A percentile compares a stretch with the other conserved stretches of the same genome.
phyloP scores from a whole-genome alignment of 176 grass and related monocot genomes.

The Themeda triandra region DNA sequence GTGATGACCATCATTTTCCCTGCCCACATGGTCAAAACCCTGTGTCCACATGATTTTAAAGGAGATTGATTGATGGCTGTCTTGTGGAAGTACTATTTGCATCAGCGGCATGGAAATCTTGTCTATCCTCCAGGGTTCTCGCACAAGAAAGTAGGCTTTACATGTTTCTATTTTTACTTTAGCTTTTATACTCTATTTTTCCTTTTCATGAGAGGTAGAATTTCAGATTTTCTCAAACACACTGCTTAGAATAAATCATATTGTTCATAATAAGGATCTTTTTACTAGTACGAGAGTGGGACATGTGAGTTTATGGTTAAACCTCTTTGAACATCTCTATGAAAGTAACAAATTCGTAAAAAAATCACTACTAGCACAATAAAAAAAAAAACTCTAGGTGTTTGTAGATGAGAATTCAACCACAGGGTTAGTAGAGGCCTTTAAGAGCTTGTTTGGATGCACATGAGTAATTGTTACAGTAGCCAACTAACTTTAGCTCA shows the following conservation, averaged over 20 bases:
- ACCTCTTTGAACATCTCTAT: background rate
- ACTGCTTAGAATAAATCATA: background rate
- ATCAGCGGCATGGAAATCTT: conserved; percentile 2
- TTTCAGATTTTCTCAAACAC: background rate
- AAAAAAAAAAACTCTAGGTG: background rate
- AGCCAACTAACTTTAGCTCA: background rate
- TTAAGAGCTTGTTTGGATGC: background rate
- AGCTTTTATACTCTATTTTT: background rate
- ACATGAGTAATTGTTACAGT: background rate
- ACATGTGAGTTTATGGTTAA: background rate
- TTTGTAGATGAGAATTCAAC: background rate
- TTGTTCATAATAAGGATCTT: background rate
- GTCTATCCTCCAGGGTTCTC: background rate
- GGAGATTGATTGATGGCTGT: conserved; percentile 1
- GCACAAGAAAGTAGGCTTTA: background rate
- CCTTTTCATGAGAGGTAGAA: too few species aligned
- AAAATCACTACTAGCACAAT: background rate
- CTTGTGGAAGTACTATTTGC: conserved; percentile 23
- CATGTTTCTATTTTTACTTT: background rate
- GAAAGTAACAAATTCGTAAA: background rate
- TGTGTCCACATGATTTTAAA: background rate
- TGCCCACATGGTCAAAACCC: conserved; percentile 10
- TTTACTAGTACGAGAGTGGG: background rate
- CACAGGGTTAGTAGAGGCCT: background rate
- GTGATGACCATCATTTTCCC: background rate